Evolutionary conservation across 352 stramenopile genomes (phyloP).

Genomic region (Discostella stelligera): DNA sequence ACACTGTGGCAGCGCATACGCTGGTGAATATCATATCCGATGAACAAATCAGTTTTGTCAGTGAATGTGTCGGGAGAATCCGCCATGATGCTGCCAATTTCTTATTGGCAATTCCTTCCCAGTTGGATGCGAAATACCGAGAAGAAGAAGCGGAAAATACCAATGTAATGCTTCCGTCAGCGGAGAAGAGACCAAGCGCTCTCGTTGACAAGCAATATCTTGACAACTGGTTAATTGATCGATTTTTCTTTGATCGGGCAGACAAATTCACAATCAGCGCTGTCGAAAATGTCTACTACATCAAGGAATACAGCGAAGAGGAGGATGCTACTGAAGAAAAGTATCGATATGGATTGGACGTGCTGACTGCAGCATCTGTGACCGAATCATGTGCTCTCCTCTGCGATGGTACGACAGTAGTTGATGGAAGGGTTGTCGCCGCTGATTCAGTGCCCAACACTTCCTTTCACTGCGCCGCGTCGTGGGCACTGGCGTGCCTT

Average conservation of each 20-base stretch:
- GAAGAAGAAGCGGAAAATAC: slow-evolving; percentile 10
- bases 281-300: slow-evolving; percentile 47
- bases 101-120: slow-evolving; percentile 39
- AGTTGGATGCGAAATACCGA: slow-evolving; percentile 40
- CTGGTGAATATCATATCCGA: slow-evolving; percentile 45
- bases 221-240: slow-evolving; percentile 50
- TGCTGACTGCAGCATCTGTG: slow-evolving; percentile 28
- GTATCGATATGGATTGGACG: slow-evolving; percentile 47
- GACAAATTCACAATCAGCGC: slow-evolving; percentile 40
- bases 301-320: slow-evolving; percentile 25
- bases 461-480: slow-evolving; percentile 45
- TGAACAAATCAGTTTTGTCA: slow-evolving; percentile 15
- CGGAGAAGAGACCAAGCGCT: slow-evolving; percentile 16
- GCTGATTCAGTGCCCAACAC: slow-evolving; percentile 23
- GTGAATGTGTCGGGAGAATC: slow-evolving; percentile 15
- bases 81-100: slow-evolving; percentile 35
- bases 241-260: slow-evolving; percentile 54
- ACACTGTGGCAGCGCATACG: slow-evolving; percentile 61
- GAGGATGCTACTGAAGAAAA: slow-evolving; percentile 14
- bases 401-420: slow-evolving; percentile 30
- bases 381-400: slow-evolving; percentile 30
- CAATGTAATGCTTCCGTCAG: neutral
- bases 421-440: slow-evolving; percentile 39
- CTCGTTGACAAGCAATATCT: slow-evolving; percentile 41
- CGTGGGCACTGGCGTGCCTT: slow-evolving; percentile 40